Evolutionary conservation across 2,329 filamentous ascomycete species (phyloP), one percentile per base, ranked within the genome.

Genomic region (Fusarium chlamydosporum): DNA sequence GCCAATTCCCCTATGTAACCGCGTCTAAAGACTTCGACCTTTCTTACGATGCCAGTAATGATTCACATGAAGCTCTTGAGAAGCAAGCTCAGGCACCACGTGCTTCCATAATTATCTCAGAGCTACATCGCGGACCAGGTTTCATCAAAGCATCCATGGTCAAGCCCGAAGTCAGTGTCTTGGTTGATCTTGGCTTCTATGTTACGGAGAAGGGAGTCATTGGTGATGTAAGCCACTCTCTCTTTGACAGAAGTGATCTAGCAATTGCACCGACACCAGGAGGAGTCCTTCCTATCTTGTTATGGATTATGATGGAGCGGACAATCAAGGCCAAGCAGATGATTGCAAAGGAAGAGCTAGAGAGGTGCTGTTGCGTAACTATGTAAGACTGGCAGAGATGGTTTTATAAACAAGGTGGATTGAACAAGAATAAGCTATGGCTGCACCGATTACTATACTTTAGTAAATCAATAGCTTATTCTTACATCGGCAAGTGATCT

Each of bases 221-320:
- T 1, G 53, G 53, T 4, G 53, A 56, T 20, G 12, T 41, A 12
- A 50, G 43, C 34, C 53, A 50, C 2, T 7, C 20, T 10, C 43
- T 56, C 8, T 56, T 56, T 20, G 53, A 20, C 27, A 41, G 53
- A 4, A 34, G 43, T 27, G 2, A 40, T 41, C 42, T 56, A 4
- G 53, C 53, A 34, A 56, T 56, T 50, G 53, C 53, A 13, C 53
- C 53, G 8, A 56, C 53, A 27, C 53, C 53, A 0, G 53, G 53
- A 27, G 53, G 53, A 27, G 20, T 56, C 2, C 16, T 56, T 8
- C 53, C 53, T 1, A 56, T 56, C 1, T 16, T 56, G 3, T 41
- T 27, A 6, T 56, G 53, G 53, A 41, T 56, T 7, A 56, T 56
- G 53, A 56, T 56, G 53, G 53, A 56, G 42, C 35, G 53, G 3